Conservation (phyloP, 2,329 filamentous ascomycete species). For the Cladosporium cucumerinum region DNA sequence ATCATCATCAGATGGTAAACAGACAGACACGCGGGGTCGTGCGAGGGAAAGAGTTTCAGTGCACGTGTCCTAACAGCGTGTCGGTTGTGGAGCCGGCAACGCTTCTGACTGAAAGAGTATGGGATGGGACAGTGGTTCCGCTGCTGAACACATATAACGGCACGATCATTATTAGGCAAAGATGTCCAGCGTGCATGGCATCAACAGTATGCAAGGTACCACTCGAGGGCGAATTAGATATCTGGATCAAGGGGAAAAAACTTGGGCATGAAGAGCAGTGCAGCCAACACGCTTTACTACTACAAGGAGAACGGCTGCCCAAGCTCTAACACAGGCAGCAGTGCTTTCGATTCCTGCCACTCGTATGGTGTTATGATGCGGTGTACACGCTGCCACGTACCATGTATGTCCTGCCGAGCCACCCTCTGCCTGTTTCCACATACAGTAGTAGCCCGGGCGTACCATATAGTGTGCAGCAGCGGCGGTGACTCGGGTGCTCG, state of each 20-base stretch:
- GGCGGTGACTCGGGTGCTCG: neutral
- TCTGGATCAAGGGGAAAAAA: neutral
- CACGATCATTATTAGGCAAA: neutral
- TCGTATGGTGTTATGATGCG: no score
- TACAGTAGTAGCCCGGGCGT: no score
- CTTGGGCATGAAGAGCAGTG: neutral
- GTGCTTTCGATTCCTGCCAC: neutral
- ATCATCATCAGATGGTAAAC: no score
- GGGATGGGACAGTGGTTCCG: neutral
- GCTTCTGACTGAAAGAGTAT: neutral
- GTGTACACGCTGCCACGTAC: neutral
- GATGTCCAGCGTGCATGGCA: neutral
- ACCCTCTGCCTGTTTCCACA: neutral
- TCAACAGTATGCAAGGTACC: neutral
- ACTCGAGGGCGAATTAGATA: neutral
- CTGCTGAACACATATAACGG: neutral
- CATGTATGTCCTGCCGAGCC: neutral
- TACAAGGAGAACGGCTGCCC: neutral
- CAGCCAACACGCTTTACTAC: neutral
- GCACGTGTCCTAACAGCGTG: neutral
- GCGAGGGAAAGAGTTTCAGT: constrained; percentile 5
- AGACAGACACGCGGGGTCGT: neutral
- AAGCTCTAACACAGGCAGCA: neutral
- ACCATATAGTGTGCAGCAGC: neutral
- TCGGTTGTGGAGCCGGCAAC: constrained; percentile 6